Evolutionary conservation across 169 alveolate genomes (phyloP), one percentile per base, ranked within the genome.

Genomic region (Cryptosporidium baileyi): DNA sequence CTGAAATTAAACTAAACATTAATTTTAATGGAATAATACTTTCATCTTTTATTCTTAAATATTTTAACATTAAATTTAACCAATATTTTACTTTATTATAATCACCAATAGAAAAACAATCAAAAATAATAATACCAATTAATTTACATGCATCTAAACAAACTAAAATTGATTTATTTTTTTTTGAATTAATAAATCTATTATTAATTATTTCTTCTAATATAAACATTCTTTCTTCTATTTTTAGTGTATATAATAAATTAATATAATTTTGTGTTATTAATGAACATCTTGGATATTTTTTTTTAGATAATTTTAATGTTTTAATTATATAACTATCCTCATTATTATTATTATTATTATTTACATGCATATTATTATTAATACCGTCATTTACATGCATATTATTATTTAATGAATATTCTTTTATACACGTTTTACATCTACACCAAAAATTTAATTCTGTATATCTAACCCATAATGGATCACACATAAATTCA

Each of bases 401-500:
- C n/a, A n/a, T n/a, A n/a, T n/a, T n/a, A n/a, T n/a, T 28, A 34
- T 15, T 32, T 19, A 22, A 61, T 11, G n/a, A n/a, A n/a, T n/a
- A n/a, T 22, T 74, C 85, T 4, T 24, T 24, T 36, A 22, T 40
- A n/a, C 85, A 74, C 30, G 8, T 49, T 22, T 54, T 6, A 26
- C 85, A 74, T 40, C 30, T 24, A 7, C 85, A 74, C 17, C 52
- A 54, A 38, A 74, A 74, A 57, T 74, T 74, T 17, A 74, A 67
- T 22, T 74, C 85, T n/a, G 60, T 24, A 41, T 28, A 26, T 7
- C 85, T 30, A 13, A 74, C 44, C 85, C 85, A 74, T 36, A 74
- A 60, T 32, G 85, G 85, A 24, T 74, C 85, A n/a, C 38, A 30
- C 28, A 74, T 54, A 47, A 36, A 59, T 47, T 74, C 85, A 38